These are phyloP conservation scores for Fusarium buxicola DNA, from an alignment of 2,329 filamentous ascomycete species.

Conservation along the genomic window DNA sequence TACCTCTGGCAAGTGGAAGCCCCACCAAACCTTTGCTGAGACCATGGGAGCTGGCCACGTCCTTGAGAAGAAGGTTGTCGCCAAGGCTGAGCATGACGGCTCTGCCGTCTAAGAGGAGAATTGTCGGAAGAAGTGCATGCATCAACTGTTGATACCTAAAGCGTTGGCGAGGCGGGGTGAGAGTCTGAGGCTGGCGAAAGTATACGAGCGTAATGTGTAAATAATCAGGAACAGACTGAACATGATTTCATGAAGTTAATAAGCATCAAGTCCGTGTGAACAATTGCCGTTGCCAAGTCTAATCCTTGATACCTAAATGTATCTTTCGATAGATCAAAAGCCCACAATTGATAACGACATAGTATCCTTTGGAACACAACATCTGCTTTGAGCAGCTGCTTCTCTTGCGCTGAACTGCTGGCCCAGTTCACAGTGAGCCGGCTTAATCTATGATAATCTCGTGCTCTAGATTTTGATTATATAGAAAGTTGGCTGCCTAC, in stretches of 20 bases:
- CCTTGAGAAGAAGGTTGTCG: constrained; percentile 47
- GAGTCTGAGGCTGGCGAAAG: constrained; percentile 6
- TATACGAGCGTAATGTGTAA: constrained; percentile 41
- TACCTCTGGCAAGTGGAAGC: constrained; percentile 81
- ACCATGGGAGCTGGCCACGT: constrained; percentile 50
- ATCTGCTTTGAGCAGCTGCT: no score
- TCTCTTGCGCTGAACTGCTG: no score
- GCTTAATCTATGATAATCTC: no score
- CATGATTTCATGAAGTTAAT: constrained; percentile 18
- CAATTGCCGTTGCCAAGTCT: no score
- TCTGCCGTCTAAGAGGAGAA: constrained; percentile 46
- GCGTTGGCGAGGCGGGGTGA: background rate
- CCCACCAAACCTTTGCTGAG: constrained; percentile 74
- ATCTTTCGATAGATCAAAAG: no score
- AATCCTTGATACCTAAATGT: no score
- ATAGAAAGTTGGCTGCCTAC: no score
- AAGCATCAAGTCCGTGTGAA: background rate
- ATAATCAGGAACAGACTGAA: constrained; percentile 40
- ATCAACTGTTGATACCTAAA: constrained; percentile 29
- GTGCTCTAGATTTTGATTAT: no score
- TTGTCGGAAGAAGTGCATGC: constrained; percentile 6
- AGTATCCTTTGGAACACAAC: no score
- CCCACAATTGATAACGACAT: no score
- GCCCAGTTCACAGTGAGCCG: no score
- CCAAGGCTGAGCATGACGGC: constrained; percentile 47